Base-by-base conservation (phyloP, 768 basidiomycete species). In the Hericium alpestre region DNA sequence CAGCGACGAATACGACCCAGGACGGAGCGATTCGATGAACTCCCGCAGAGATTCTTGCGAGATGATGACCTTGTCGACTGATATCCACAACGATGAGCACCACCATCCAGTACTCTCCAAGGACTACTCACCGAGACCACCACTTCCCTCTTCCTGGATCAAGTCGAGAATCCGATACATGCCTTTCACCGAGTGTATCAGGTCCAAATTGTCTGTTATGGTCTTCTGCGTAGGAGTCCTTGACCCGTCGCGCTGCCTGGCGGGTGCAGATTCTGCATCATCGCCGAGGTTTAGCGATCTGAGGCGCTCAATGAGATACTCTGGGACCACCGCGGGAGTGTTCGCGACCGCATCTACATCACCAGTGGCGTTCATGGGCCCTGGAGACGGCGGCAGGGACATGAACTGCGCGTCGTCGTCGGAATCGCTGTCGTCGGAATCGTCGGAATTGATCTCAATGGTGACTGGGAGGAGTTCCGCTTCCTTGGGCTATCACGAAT, bases 21-120 rank as follows among this genome's bases (percentile, higher is more conserved):
- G 79, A 41, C 63, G 71, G 9, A 82, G 49, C 16, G 63, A 64
- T 53, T 83, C 79, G 61, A 80, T 73, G 53, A 84, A 75, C 2
- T 68, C 59, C 58, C 70, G 67, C 12, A 84, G 67, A 2, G 79
- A 76, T 2, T 73, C 68, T 64, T 82, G 79, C 1, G 72, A 70
- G 27, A 85, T 84, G 65, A 84, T 77, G 37, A 84, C 75, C 63
- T 85, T 84, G 61, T 83, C 81, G 40, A 82, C 82, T 82, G 58
- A 16, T n/a, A 16, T 43, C 16, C 16, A 15, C 15, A 1, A 43
- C 7, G 9, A 8, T 43, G 7, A 43, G 41, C 25, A 25, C 25
- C 25, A 4, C 5, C 25, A 23, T 4, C 4, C 4, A 23, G 23
- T 23, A 23, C 23, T 23, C 23, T 4, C 23, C 23, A 23, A 23